Percentiles rank a stretch among this genome's conserved stretches.
Conservation (phyloP, 2,329 filamentous ascomycete species). For the Lasiodiplodia sp. region DNA sequence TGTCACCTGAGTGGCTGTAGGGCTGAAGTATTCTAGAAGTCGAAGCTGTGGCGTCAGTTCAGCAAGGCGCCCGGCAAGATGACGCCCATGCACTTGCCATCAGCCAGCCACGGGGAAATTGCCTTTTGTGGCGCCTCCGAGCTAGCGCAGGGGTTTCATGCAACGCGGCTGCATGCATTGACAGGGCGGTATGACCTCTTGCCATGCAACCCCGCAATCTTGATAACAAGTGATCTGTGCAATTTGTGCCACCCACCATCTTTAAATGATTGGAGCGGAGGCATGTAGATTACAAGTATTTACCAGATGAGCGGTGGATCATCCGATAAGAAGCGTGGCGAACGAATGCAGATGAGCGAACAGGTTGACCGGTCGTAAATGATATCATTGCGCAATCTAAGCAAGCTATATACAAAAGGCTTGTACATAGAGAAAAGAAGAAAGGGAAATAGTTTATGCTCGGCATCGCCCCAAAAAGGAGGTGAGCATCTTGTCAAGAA, state of each 20-base stretch:
- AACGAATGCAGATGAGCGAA: background rate
- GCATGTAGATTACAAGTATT: background rate
- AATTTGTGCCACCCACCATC: background rate
- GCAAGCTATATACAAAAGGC: slow-evolving; percentile 21
- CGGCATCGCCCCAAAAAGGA: background rate
- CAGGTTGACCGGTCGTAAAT: slow-evolving; percentile 5
- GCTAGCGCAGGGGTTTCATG: slow-evolving; percentile 1
- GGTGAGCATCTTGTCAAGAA: background rate
- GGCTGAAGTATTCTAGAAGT: background rate
- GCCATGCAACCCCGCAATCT: background rate
- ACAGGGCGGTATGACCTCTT: background rate
- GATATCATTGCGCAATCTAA: slow-evolving; percentile 16
- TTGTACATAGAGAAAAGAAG: background rate
- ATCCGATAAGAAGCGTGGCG: background rate
- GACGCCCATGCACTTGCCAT: background rate
- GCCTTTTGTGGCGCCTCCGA: background rate
- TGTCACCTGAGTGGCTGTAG: background rate
- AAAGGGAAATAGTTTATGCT: background rate
- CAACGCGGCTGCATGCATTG: background rate
- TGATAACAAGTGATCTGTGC: background rate
- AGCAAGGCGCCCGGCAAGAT: background rate
- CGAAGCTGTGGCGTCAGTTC: background rate
- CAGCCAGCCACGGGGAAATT: background rate
- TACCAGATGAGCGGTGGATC: background rate
- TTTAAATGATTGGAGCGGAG: background rate